Conservation (phyloP, 2,329 filamentous ascomycete genomes). For the Penicillium expansum region DNA sequence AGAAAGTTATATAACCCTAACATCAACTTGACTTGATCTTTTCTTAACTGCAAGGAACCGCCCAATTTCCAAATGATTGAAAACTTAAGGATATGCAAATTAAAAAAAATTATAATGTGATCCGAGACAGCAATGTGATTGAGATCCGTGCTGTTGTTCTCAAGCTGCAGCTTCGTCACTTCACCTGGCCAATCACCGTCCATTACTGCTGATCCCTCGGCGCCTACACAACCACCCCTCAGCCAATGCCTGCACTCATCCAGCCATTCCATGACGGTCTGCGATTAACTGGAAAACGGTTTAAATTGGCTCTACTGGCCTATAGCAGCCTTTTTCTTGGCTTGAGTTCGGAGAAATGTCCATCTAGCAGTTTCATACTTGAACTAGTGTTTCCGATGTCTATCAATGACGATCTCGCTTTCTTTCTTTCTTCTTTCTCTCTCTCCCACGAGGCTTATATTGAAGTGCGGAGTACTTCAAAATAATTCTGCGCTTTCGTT, state of each 20-base stretch:
- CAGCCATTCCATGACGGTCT: background rate
- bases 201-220: conserved; percentile 21
- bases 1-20: background rate
- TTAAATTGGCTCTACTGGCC: background rate
- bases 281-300: background rate
- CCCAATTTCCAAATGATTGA: background rate
- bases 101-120: background rate
- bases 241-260: conserved; percentile 15
- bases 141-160: conserved; percentile 25
- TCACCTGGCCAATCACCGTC: conserved; percentile 21
- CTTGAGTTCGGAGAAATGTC: background rate
- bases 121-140: conserved; percentile 23
- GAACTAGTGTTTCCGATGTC: conserved; percentile 7
- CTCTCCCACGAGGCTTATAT: background rate
- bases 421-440: background rate
- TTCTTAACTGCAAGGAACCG: conserved; percentile 1
- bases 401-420: conserved; percentile 2
- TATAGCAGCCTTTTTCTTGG: background rate
- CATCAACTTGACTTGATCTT: too few species aligned
- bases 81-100: background rate
- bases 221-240: conserved; percentile 17
- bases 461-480: background rate
- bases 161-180: conserved; percentile 28
- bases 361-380: conserved; percentile 11
- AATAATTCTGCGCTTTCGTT: background rate